Base-by-base conservation (phyloP, 2,329 filamentous ascomycete genomes). In the Zelopaecilomyces penicillatus region DNA sequence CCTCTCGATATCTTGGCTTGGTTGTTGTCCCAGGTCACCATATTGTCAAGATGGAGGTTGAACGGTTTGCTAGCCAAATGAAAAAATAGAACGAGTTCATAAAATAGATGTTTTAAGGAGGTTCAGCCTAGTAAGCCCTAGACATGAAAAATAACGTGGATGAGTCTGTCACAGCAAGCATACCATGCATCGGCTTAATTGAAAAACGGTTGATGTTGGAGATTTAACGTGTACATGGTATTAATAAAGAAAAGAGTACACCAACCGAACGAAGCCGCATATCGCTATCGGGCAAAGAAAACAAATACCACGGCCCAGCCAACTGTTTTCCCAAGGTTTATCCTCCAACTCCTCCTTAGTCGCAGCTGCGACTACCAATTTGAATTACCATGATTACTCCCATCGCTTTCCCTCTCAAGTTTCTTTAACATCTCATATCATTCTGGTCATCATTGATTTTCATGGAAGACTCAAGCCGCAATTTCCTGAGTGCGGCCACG, bases 1-100 rank as follows among this genome's bases (percentile, higher is more conserved):
- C 80, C 28, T 89, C 85, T 53, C 80, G 93, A 43, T 95, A 88
- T 59, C 78, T 98, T 26, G 93, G 93, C 0, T 68, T 97, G 28
- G 82, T 98, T 3, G 90, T 96, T 27, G 80, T 98, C 4, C 93
- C 93, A 0, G 90, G 91, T 0, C 72, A 85, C 53, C 80, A 95
- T 61, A 87, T 98, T 53, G 80, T 75, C 47, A 91, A 85, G 69
- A 88, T 98, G 56, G 90, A 96, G 64, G 73, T 93, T 39, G 89
- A 97, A 60, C 83, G 91, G 52, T 83, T 82, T 59, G 65, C 66
- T 2, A 82, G 78, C 49, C 77, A 81, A 57, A 57, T 71, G 42
- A 65, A 50, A 49, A 50, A 50, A 10, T 37, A 46, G 30, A 45
- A 30, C 6, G 29, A 52, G 28, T 10, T 29, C 33, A 38, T 35